These are phyloP conservation scores for Thalassia testudinum DNA, from an alignment of 116 monocot species.

Conservation along the genomic window DNA sequence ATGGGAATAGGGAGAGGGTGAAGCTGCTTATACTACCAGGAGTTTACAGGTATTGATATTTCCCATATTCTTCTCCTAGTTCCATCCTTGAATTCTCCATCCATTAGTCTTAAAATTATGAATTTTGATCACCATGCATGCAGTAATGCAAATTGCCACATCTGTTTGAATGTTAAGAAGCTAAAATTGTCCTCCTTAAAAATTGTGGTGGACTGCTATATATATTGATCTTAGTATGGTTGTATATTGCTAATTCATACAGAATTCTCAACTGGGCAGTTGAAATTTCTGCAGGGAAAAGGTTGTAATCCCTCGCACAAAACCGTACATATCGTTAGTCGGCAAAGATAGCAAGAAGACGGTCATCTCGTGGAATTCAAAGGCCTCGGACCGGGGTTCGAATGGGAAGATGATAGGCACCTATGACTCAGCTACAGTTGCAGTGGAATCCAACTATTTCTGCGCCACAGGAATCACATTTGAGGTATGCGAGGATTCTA, in stretches of 20 bases:
- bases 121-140: no score
- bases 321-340: constrained; percentile 73
- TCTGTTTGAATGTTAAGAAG: no score
- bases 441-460: constrained; percentile 75
- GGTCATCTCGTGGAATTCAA: constrained; percentile 49
- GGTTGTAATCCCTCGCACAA: constrained; percentile 45
- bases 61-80: no score
- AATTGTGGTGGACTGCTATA: no score
- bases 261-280: neutral
- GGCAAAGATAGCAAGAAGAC: constrained; percentile 33
- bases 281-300: constrained; percentile 42
- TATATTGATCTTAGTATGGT: neutral
- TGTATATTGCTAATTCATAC: no score
- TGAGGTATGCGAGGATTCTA: constrained; percentile 27
- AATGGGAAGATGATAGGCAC: constrained; percentile 47
- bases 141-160: no score
- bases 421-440: constrained; percentile 50
- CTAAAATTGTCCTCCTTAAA: no score
- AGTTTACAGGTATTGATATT: constrained; percentile 49
- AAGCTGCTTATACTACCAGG: constrained; percentile 57
- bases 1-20: constrained; percentile 38
- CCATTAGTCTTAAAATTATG: no score
- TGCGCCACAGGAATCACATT: constrained; percentile 70
- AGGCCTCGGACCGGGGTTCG: constrained; percentile 43
- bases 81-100: no score